Conservation (phyloP, 352 stramenopile genomes). For the Phytophthora sp. region DNA sequence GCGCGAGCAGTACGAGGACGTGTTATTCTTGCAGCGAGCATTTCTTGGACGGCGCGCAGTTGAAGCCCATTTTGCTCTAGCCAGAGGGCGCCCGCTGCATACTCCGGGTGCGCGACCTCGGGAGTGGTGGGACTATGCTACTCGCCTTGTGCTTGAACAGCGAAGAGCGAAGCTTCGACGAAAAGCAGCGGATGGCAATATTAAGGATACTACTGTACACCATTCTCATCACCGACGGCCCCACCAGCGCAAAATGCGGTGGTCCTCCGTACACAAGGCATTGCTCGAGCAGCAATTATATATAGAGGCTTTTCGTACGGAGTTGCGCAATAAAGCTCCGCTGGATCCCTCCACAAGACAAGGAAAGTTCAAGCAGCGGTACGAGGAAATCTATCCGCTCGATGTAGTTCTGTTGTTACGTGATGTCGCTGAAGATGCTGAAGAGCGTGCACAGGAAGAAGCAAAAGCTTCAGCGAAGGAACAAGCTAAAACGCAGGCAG, state of each 20-base stretch:
- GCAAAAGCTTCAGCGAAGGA: conserved; percentile 31
- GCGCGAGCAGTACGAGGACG: conserved; percentile 83
- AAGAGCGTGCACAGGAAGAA: conserved; percentile 42
- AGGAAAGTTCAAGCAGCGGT: conserved; percentile 47
- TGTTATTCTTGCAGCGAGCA: conserved; percentile 73
- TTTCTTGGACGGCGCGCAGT: conserved; percentile 67
- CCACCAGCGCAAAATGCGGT: conserved; percentile 51
- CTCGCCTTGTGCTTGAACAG: conserved; percentile 51
- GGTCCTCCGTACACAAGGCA: conserved; percentile 62
- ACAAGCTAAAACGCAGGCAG: conserved; percentile 20
- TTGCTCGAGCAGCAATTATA: conserved; percentile 66
- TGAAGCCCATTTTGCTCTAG: conserved; percentile 70
- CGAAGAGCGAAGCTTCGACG: conserved; percentile 31
- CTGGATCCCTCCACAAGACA: conserved; percentile 53
- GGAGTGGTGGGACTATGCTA: conserved; percentile 84
- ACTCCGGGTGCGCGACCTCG: conserved; percentile 36
- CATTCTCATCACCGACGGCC: conserved; percentile 11
- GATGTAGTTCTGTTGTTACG: conserved; percentile 72
- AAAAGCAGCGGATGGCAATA: conserved; percentile 1
- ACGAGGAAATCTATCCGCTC: conserved; percentile 69
- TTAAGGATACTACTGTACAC: neutral
- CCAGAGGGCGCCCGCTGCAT: conserved; percentile 64
- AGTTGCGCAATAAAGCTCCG: conserved; percentile 46
- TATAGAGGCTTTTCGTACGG: conserved; percentile 54
- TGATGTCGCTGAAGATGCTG: conserved; percentile 64